A percentile compares a stretch with the other conserved stretches of the same genome.
Evolutionary conservation across 2,329 filamentous ascomycete genomes (phyloP).

Genomic region (Amauroascus verrucosus): DNA sequence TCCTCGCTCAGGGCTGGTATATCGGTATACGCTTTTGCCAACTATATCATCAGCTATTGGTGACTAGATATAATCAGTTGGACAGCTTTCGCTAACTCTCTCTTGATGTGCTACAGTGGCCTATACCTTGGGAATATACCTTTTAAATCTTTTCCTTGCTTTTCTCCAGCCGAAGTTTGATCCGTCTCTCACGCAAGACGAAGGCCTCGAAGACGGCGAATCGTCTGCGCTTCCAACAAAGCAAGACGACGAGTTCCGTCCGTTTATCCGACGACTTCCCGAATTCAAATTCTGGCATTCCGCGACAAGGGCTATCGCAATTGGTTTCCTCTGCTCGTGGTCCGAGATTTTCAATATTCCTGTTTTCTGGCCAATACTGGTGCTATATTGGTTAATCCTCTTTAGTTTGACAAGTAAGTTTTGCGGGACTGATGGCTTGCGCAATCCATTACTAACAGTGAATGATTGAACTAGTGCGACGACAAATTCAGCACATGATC

Average conservation of each 20-base stretch:
- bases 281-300: conserved; percentile 99
- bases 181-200: conserved; percentile 87
- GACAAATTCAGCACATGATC: conserved; percentile 99
- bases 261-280: conserved; percentile 88
- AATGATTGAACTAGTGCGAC: conserved; percentile 59
- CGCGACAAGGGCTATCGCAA: conserved; percentile 73
- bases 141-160: conserved; percentile 96
- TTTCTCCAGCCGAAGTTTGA: conserved; percentile 99
- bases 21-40: conserved; percentile 59
- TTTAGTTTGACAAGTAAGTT: conserved; percentile 84
- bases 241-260: conserved; percentile 93
- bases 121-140: conserved; percentile 96
- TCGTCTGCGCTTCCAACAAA: conserved; percentile 67
- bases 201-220: conserved; percentile 89
- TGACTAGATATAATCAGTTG: background rate
- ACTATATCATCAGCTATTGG: background rate
- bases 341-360: conserved; percentile 91
- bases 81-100: background rate
- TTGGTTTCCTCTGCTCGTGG: conserved; percentile 83
- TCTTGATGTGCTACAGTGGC: conserved; percentile 57
- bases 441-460: background rate
- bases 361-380: conserved; percentile 96
- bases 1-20: conserved; percentile 95
- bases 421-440: background rate
- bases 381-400: conserved; percentile 97